Evolutionary conservation across 305 asterid genomes (phyloP), one percentile per base, ranked within the genome.

Genomic region (Solanum aculeatissimum): DNA sequence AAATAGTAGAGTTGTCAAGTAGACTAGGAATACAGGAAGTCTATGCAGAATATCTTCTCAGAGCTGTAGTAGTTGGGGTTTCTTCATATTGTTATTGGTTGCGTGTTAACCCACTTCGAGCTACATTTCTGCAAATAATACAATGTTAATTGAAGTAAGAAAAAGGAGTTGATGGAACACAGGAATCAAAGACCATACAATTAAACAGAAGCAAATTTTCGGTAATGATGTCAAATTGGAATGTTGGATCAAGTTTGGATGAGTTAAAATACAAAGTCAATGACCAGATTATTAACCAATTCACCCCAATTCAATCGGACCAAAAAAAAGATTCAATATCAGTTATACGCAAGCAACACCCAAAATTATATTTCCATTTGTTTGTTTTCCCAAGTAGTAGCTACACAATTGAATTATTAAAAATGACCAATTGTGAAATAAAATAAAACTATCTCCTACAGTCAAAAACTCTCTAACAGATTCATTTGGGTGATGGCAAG

Each of bases 21-120:
- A 83, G 63, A 75, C 65, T 58, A 86, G 83, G 86, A 89, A 86
- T 84, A 65, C 87, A 87, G 80, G 82, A 88, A 81, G 68, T 87
- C 89, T 84, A 83, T 74, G 85, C 91, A 74, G 90, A 88, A 87
- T 47, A 63, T 83, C 84, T 88, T 88, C 88, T 84, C 86, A 65
- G 60, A 82, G 85, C 83, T 82, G 92, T 11, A 42, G 92, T 16
- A 42, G 65, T 84, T 1, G 68, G 80, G 83, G 87, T 66, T 21
- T 68, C 63, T 21, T 58, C 87, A 69, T 87, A 84, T 82, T 89
- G 93, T 91, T 91, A 96, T 90, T 93, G 99, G 89, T 89, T 91
- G 87, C 98, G 97, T 27, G 93, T 92, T 86, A 89, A 85, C 29
- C 97, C 98, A 58, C 93, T 90, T 92, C 98, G 91, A 83, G 95